Base-by-base conservation (phyloP, 495 filamentous ascomycete genomes). In the Friedmanniomyces endolithicus region DNA sequence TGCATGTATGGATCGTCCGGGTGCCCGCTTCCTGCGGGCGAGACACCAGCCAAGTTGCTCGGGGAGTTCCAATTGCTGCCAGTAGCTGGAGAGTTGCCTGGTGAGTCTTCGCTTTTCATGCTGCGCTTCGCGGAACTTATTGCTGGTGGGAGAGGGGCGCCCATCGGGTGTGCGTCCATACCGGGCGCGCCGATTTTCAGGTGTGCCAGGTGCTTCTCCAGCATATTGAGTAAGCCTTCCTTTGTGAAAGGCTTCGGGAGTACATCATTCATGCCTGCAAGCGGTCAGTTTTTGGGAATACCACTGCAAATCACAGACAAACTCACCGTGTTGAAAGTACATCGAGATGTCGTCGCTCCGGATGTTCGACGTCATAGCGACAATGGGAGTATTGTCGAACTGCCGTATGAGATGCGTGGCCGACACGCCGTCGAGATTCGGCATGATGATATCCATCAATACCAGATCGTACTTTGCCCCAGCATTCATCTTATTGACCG, bases 361-460 rank as follows among this genome's bases (percentile, higher is more conserved):
- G 56, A 97, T 97, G 63, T 97, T 98, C 19, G 92, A 95, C 24
- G 92, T 97, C 92, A 98, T 96, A 48, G 92, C 94, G 56, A 98
- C 87, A 62, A 97, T 92, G 14, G 92, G 92, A 17, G 88, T 88
- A 20, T 80, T 75, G 59, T 90, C 82, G 60, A 90, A 86, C 67
- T 95, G 87, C 52, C 94, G 84, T 58, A 98, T 95, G 54, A 94
- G 81, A 64, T 89, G 86, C 46, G 89, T 95, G 23, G 92, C 92
- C 11, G 89, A 94, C 27, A 96, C 88, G 48, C 92, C 92, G 65
- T 97, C 92, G 17, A 98, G 74, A 63, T 90, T 84, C 16, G 92
- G 92, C 90, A 98, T 96, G 56, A 97, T 94, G 61, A 98, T 97
- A 71, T 97, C 94, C 92, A 98, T 98, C 41, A 97, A 78, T 43